A percentile compares a stretch with the other conserved stretches of the same genome.
Evolutionary conservation across 306 rosid species (phyloP).

Genomic region (Lathyrus aphaca): DNA sequence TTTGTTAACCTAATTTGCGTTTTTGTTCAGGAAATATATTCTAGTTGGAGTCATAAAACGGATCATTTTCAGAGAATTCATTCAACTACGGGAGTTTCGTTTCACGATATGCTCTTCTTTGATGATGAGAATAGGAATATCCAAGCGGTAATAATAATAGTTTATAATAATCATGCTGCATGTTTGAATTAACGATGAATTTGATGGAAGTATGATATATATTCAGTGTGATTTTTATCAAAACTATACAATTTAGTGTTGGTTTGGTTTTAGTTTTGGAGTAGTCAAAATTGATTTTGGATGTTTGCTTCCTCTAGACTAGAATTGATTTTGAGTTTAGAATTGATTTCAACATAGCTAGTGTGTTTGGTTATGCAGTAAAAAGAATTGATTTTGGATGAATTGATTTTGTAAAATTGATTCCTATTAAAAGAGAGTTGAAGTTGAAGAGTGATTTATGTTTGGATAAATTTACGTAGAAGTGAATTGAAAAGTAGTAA

Average conservation of each 20-base stretch:
- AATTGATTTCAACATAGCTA: background rate
- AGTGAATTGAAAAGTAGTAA: too few relatives aligned
- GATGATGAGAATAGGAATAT: constrained; percentile 84
- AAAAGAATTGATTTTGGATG: too few relatives aligned
- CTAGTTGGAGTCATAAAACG: constrained; percentile 83
- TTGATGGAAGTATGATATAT: background rate
- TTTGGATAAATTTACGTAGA: too few relatives aligned
- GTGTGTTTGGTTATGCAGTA: too few relatives aligned
- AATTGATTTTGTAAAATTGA: too few relatives aligned
- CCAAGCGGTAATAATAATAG: constrained; percentile 55
- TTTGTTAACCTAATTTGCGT: background rate
- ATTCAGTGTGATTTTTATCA: background rate
- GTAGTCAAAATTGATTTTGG: background rate
- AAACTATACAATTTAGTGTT: background rate
- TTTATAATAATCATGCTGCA: background rate
- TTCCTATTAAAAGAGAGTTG: too few relatives aligned
- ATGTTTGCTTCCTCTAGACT: too few relatives aligned
- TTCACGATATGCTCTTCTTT: constrained; percentile 75
- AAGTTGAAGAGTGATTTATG: too few relatives aligned
- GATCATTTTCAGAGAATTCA: constrained; percentile 87
- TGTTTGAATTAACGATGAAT: background rate
- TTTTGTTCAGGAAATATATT: constrained; percentile 73
- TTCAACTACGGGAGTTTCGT: constrained; percentile 66
- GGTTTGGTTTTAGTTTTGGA: background rate
- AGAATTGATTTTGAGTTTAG: too few relatives aligned